Conservation (phyloP, 176 grass and related monocot genomes). For the Dactylis glomerata region DNA sequence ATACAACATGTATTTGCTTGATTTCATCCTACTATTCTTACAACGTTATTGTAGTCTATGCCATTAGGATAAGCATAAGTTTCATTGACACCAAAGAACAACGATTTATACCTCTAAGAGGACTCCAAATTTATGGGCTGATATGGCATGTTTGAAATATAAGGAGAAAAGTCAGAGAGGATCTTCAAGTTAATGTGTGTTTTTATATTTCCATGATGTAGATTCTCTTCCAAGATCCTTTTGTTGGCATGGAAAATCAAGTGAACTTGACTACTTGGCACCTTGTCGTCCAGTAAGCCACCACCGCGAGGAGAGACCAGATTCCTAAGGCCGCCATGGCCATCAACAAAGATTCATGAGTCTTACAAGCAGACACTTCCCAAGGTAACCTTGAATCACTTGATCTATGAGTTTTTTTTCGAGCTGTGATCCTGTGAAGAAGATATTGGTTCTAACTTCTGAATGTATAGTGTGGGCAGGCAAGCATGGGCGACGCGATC, state of each 20-base stretch:
- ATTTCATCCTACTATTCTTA: background rate
- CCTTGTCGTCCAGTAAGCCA: no score
- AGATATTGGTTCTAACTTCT: background rate
- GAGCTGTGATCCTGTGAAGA: background rate
- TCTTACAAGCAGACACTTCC: no score
- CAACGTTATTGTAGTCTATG: background rate
- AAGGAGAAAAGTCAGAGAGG: no score
- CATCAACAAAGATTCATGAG: slow-evolving; percentile 68
- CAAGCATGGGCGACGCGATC: slow-evolving; percentile 55
- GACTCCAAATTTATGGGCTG: background rate
- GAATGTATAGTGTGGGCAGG: slow-evolving; percentile 44
- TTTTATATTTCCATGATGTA: background rate
- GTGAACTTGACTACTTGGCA: no score
- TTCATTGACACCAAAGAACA: background rate
- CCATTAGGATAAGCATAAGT: background rate
- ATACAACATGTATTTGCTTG: background rate
- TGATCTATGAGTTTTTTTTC: background rate
- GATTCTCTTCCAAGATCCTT: background rate
- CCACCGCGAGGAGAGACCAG: slow-evolving; percentile 15
- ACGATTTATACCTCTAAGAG: background rate
- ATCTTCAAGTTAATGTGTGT: background rate
- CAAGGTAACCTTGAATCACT: slow-evolving; percentile 35
- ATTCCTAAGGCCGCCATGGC: slow-evolving; percentile 83
- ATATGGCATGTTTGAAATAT: background rate
- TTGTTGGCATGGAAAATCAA: no score